Evolutionary conservation across 2,329 filamentous ascomycete genomes (phyloP).

Genomic region (Venturia carpophila): DNA sequence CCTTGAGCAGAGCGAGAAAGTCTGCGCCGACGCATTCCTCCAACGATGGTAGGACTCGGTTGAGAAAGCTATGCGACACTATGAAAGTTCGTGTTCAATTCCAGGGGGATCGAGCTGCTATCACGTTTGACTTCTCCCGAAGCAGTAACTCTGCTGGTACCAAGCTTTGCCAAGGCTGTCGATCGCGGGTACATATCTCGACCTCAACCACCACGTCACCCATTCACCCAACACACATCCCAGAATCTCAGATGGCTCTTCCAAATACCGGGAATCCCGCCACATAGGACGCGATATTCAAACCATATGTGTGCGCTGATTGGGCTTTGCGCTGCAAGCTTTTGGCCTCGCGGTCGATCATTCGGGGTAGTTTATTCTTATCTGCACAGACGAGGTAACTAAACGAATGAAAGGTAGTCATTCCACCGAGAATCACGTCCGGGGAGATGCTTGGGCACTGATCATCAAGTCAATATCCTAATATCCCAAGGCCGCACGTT

Average conservation of each 20-base stretch:
- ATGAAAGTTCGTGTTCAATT: too few species aligned
- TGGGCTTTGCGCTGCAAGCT: not conserved
- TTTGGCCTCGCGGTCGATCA: not conserved
- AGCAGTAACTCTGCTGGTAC: not conserved
- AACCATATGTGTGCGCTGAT: too few species aligned
- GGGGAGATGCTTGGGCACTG: not conserved
- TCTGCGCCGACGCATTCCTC: too few species aligned
- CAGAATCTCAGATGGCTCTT: not conserved
- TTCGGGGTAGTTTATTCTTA: not conserved
- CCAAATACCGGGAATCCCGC: not conserved
- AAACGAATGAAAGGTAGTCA: not conserved
- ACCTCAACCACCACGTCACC: not conserved
- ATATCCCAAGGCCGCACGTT: not conserved
- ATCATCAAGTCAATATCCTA: not conserved
- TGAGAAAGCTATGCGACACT: too few species aligned
- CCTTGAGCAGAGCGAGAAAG: too few species aligned
- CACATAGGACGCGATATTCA: not conserved
- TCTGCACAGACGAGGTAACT: not conserved
- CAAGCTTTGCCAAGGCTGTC: not conserved
- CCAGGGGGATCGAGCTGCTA: too few species aligned
- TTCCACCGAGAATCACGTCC: not conserved
- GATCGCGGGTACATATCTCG: constrained; percentile 11
- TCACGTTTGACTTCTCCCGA: too few species aligned
- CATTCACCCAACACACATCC: not conserved
- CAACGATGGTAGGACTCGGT: too few species aligned